Base-by-base conservation (phyloP, 192 early-diverging fungal species). In the Kickxella alabastrina region DNA sequence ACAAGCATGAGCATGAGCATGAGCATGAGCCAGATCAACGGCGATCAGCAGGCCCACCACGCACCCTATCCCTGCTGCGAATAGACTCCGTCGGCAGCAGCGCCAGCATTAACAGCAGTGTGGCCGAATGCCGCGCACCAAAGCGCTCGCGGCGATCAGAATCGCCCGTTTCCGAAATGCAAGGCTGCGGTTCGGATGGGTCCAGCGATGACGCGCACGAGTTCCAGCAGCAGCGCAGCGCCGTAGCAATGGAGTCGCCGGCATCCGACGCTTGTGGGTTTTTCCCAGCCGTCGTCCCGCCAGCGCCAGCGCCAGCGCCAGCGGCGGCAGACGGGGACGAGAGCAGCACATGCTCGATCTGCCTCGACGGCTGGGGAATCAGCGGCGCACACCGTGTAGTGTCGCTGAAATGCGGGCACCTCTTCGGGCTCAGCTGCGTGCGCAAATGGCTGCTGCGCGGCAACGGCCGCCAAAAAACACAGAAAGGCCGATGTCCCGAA, bases 391-490 rank as follows among this genome's bases (percentile, higher is more conserved):
- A 67, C 37, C 45, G 59, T 2, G 19, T 68, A 31, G 60, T 68
- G 0, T 54, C 65, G 12, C 39, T 75, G 18, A 62, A 63, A 18
- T 75, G 72, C 46, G 72, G 72, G 2, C 72, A 75, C 21, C 36
- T 75, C 19, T 75, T 64, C 19, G 65, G 72, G 4, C 57, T 63
- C 8, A 43, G 53, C 10, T 75, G 72, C 14, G 56, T 67, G 4
- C 32, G 43, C 17, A 52, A 52, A 17, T 75, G 72, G 72, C 50
- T 75, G 24, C 54, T 34, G 7, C 32, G 40, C 24, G 43, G 29
- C n/a, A 43, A 12, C 36, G 41, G 28, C 27, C 22, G 8, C 3
- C 32, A 24, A 1, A 32, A 22, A 21, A 29, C 29, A 13, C 36
- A 42, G 13, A 26, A 62, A 32, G 65, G 51, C 15, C 49, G 29